Base-by-base conservation (phyloP, 1,139 yeast species). In the Yamadazyma triangularis region DNA sequence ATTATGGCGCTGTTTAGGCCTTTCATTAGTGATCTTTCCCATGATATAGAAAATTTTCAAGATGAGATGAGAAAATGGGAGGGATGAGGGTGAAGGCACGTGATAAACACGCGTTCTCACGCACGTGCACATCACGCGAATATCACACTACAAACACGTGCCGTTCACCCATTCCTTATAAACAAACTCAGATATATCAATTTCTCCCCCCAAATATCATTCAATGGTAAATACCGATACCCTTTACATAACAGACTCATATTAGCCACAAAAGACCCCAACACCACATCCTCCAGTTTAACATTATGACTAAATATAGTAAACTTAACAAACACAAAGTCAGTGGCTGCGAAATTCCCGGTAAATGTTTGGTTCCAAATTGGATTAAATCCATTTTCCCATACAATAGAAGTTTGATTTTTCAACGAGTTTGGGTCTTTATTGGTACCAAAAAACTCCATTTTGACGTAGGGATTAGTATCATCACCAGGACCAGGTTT, bases 361-460 rank as follows among this genome's bases (percentile, higher is more conserved):
- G 56, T 48, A 38, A 79, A 70, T 4, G 51, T 53, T 29, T 73
- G 66, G 43, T 81, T 75, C 96, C 96, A 88, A 2, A 70, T 58
- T 0, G 97, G 96, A 51, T 84, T 88, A 55, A 85, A 87, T 0
- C 96, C 96, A 53, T 88, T 87, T 31, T 70, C 70, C 13, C 49
- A 35, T 3, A 75, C 62, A 3, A 60, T 48, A 4, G 53, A 40
- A 0, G 86, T 71, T 32, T 54, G 47, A 4, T 39, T 39, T 3
- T 21, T 33, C 15, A 38, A 25, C 8, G 44, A 33, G n/a, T n/a
- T n/a, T n/a, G n/a, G n/a, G n/a, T n/a, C n/a, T n/a, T n/a, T n/a
- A 0, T 33, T 34, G 1, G 35, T 24, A 3, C 84, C 82, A 28
- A 70, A 54, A 3, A 81, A 50, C 38, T 81, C 87, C 18, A 81